phyloP scores from a whole-genome alignment of 768 basidiomycete species.

The Mrakia gelida region DNA sequence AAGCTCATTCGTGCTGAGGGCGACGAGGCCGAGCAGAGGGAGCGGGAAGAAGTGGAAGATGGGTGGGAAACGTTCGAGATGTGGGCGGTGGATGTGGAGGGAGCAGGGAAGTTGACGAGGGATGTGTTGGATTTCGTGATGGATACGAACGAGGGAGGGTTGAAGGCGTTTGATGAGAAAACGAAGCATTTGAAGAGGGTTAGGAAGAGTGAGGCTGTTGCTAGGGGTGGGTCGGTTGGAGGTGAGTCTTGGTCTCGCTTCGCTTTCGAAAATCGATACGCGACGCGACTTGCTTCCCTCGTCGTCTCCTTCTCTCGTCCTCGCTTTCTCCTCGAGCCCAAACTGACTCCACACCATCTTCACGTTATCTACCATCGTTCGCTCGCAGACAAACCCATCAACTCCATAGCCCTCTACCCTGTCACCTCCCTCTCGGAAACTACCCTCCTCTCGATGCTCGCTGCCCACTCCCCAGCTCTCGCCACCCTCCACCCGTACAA shows the following conservation, averaged over 20 bases:
- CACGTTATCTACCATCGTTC: background rate
- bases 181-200: constrained; percentile 33
- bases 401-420: constrained; percentile 37
- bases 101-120: constrained; percentile 20
- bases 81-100: constrained; percentile 30
- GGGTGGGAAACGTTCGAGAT: constrained; percentile 30
- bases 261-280: background rate
- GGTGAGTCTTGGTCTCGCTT: background rate
- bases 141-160: background rate
- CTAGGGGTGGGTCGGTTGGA: background rate
- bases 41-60: constrained; percentile 25
- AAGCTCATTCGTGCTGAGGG: constrained; percentile 16
- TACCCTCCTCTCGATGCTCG: constrained; percentile 32
- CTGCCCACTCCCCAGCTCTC: constrained; percentile 31
- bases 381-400: background rate
- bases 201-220: constrained; percentile 4
- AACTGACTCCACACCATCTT: background rate
- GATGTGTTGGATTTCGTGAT: constrained; percentile 22
- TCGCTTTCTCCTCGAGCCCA: background rate
- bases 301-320: background rate
- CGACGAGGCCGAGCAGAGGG: constrained; percentile 19
- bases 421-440: constrained; percentile 13
- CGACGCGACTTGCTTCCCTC: background rate
- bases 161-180: constrained; percentile 6
- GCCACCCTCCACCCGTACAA: constrained; percentile 32